Evolutionary conservation across 2,329 filamentous ascomycete species (phyloP).

Genomic region (Aspergillus spinulosporus): DNA sequence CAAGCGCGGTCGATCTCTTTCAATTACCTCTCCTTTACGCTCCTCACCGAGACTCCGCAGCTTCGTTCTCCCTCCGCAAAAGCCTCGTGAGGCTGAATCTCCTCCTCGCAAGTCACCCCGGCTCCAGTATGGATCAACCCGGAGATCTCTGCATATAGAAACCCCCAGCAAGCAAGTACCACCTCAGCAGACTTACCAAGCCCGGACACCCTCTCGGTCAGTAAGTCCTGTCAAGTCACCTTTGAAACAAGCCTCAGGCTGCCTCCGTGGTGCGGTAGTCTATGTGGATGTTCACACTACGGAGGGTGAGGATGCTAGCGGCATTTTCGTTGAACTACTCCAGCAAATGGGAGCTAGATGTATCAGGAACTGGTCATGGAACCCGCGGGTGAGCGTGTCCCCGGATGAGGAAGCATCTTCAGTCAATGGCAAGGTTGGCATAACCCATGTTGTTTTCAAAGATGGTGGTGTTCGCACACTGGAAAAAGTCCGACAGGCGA

Average conservation of each 20-base stretch:
- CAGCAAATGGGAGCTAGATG: constrained; percentile 79
- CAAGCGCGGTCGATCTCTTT: constrained; percentile 55
- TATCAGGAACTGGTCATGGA: constrained; percentile 75
- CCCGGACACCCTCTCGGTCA: constrained; percentile 20
- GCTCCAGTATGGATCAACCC: constrained; percentile 22
- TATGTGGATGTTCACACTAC: constrained; percentile 82
- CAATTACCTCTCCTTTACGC: constrained; percentile 43
- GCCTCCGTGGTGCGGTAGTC: constrained; percentile 71
- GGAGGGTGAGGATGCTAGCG: constrained; percentile 76
- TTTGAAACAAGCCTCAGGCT: constrained; percentile 24
- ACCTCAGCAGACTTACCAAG: neutral
- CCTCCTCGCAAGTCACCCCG: constrained; percentile 33
- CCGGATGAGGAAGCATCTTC: constrained; percentile 35
- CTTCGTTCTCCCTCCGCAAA: constrained; percentile 25
- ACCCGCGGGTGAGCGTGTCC: constrained; percentile 51
- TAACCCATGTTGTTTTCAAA: constrained; percentile 89
- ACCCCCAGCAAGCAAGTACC: constrained; percentile 14
- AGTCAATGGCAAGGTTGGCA: constrained; percentile 60
- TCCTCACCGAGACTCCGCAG: constrained; percentile 33
- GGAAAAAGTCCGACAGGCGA: constrained; percentile 72
- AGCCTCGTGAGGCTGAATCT: constrained; percentile 23
- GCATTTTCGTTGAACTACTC: constrained; percentile 77
- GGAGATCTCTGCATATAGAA: constrained; percentile 22
- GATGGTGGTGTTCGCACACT: constrained; percentile 78
- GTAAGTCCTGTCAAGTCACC: constrained; percentile 33